Percentiles rank a stretch among this genome's conserved stretches.
These are phyloP conservation scores for Stereum hirsutum DNA, from an alignment of 1,284 basidiomycete species.

Conservation along the genomic window DNA sequence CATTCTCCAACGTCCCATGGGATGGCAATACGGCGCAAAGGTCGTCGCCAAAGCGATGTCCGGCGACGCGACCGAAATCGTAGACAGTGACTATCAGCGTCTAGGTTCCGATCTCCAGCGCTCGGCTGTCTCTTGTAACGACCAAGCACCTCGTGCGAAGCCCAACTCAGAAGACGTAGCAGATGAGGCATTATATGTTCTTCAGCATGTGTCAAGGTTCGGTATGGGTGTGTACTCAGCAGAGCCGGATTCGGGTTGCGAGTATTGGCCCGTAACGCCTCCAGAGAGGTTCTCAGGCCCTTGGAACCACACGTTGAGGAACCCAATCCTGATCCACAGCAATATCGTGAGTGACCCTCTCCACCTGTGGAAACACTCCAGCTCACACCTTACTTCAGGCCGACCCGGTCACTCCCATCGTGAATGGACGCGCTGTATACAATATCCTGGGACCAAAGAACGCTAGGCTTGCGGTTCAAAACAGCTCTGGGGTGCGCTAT, in stretches of 20 bases:
- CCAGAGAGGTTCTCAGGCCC: background rate
- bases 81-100: constrained; percentile 9
- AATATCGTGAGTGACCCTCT: background rate
- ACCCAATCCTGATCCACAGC: constrained; percentile 1
- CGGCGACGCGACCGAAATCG: background rate
- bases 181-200: constrained; percentile 1
- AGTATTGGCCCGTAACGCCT: constrained; percentile 1
- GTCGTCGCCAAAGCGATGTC: background rate
- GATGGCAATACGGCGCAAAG: background rate
- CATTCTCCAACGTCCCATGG: background rate
- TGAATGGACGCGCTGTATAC: constrained; percentile 15
- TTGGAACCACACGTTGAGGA: background rate
- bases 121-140: constrained; percentile 19
- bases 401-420: constrained; percentile 20
- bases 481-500: constrained; percentile 1
- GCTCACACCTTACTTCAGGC: constrained; percentile 5
- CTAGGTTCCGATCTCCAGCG: constrained; percentile 13
- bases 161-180: constrained; percentile 14
- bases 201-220: background rate
- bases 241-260: constrained; percentile 3
- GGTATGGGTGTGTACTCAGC: background rate
- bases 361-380: background rate
- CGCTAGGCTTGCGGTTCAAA: background rate
- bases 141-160: constrained; percentile 12
- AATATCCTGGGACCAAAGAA: constrained; percentile 11